A percentile compares a stretch with the other conserved stretches of the same genome.
phyloP scores from a whole-genome alignment of 176 grass and related monocot species.

The Avena insularis region DNA sequence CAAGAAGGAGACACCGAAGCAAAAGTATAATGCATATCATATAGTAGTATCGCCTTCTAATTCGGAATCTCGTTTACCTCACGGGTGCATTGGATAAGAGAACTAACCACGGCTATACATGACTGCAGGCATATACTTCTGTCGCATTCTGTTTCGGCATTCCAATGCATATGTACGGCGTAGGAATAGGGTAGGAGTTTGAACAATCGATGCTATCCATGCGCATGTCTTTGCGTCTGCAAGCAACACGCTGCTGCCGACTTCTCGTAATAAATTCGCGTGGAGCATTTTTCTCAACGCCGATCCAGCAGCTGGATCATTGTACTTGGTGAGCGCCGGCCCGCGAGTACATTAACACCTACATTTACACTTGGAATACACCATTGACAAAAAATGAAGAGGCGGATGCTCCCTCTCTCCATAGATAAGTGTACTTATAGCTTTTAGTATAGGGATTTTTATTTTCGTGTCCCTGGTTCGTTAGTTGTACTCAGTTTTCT shows the following conservation, averaged over 20 bases:
- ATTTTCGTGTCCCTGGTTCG: too few species aligned
- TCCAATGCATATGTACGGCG: neutral
- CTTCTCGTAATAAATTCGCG: slow-evolving; percentile 27
- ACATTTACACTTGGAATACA: neutral
- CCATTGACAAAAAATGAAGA: neutral
- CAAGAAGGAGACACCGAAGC: too few species aligned
- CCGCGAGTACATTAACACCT: neutral
- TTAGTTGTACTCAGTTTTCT: too few species aligned
- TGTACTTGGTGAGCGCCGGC: neutral
- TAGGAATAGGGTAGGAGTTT: neutral
- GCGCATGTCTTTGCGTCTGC: neutral
- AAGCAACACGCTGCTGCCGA: slow-evolving; percentile 45
- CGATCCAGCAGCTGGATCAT: slow-evolving; percentile 18
- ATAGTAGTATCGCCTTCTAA: too few species aligned
- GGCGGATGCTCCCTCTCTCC: neutral
- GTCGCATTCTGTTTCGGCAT: too few species aligned
- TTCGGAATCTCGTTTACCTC: too few species aligned
- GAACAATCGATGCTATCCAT: neutral
- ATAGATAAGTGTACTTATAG: too few species aligned
- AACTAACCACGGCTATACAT: too few species aligned
- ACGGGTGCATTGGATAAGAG: too few species aligned
- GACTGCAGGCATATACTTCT: too few species aligned
- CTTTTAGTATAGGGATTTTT: too few species aligned
- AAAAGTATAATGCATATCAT: too few species aligned
- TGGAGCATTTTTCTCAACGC: neutral